Percentiles rank a stretch among this genome's conserved stretches.
Evolutionary conservation across 352 stramenopile genomes (phyloP).

Genomic region (Albugo laibachii): DNA sequence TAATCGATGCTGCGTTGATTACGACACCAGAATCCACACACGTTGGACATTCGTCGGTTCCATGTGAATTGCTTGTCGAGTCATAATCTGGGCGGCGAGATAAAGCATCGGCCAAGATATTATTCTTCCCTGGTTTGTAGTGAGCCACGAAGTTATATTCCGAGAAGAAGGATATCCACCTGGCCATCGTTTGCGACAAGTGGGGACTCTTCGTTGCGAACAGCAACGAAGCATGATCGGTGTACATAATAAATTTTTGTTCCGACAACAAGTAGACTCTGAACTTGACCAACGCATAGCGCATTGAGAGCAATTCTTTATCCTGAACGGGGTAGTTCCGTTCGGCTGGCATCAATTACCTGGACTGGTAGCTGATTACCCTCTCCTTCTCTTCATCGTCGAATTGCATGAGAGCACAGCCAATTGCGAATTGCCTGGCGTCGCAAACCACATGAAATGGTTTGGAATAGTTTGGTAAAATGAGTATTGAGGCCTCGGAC

Average conservation of each 20-base stretch:
- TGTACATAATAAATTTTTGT: conserved; percentile 1
- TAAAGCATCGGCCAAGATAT: conserved; percentile 10
- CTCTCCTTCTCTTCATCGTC: not conserved
- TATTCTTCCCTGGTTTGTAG: conserved; percentile 10
- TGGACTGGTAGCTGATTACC: conserved; percentile 1
- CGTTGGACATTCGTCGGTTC: not conserved
- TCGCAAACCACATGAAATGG: conserved; percentile 5
- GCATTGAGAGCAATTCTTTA: not conserved
- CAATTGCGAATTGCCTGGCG: conserved; percentile 1
- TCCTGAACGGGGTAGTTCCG: not conserved
- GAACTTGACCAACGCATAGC: conserved; percentile 1
- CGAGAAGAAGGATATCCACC: conserved; percentile 13
- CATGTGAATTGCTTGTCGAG: not conserved
- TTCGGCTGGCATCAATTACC: not conserved
- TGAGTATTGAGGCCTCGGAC: not conserved
- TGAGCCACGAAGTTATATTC: conserved; percentile 11
- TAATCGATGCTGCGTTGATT: not conserved
- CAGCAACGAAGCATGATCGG: not conserved
- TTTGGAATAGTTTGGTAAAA: not conserved
- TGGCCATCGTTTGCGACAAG: conserved; percentile 7
- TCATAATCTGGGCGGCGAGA: conserved; percentile 5
- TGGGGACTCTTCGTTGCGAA: not conserved
- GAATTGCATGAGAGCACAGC: conserved; percentile 1
- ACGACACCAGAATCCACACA: not conserved
- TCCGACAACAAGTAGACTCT: not conserved